Percentiles rank a stretch among this genome's conserved stretches.
Evolutionary conservation across 2,329 filamentous ascomycete genomes (phyloP).

Genomic region (Penicillium sumatraense): DNA sequence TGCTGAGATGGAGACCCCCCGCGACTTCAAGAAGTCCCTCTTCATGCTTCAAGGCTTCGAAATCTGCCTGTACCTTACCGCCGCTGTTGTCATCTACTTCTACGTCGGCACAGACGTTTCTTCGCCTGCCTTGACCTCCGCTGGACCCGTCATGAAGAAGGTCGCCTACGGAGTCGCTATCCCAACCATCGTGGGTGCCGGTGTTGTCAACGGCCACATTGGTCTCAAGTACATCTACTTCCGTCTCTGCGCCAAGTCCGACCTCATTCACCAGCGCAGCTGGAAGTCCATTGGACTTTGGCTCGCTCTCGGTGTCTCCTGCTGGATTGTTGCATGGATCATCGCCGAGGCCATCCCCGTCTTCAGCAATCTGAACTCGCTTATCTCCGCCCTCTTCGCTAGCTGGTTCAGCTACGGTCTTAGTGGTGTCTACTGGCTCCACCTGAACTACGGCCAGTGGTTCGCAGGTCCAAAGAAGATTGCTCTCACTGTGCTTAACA

Average conservation of each 20-base stretch:
- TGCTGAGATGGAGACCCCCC: conserved; percentile 65
- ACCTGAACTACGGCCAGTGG: conserved; percentile 51
- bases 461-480: conserved; percentile 51
- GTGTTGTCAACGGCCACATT: conserved; percentile 71
- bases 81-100: conserved; percentile 70
- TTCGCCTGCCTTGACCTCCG: conserved; percentile 69
- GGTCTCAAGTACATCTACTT: conserved; percentile 69
- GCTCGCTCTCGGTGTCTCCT: conserved; percentile 59
- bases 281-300: conserved; percentile 60
- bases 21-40: conserved; percentile 66
- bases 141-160: conserved; percentile 61
- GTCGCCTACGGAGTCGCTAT: conserved; percentile 70
- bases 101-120: conserved; percentile 65
- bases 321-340: conserved; percentile 67
- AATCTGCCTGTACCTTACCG: conserved; percentile 65
- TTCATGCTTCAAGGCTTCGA: conserved; percentile 64
- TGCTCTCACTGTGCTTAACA: conserved; percentile 50
- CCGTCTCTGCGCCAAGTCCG: conserved; percentile 63
- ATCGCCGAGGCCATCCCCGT: conserved; percentile 72
- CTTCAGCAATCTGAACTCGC: conserved; percentile 67
- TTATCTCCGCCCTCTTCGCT: conserved; percentile 52
- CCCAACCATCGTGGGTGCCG: conserved; percentile 72
- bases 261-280: conserved; percentile 56
- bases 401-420: conserved; percentile 43
- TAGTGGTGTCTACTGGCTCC: conserved; percentile 53